Base-by-base conservation (phyloP, 805 yeast species). In the Blastobotrys chiropterorum region DNA sequence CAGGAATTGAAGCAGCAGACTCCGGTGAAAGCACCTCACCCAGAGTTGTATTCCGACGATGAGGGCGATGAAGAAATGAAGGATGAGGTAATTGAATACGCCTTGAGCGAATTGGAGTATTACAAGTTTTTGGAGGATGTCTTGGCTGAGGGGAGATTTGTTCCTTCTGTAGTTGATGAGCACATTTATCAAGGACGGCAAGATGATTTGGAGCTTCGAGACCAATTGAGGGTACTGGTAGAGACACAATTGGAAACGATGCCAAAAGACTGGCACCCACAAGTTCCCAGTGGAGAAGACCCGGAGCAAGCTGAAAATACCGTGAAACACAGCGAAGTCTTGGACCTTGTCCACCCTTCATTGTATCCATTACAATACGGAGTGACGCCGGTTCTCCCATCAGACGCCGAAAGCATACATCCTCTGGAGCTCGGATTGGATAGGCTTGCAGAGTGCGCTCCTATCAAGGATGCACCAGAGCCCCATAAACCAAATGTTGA, bases 271-370 rank as follows among this genome's bases (percentile, higher is more conserved):
- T 72, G 67, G 56, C 75, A 71, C 51, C 75, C 75, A n/a, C n/a
- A n/a, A n/a, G n/a, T n/a, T n/a, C n/a, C n/a, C n/a, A n/a, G n/a
- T n/a, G n/a, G n/a, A n/a, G n/a, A n/a, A n/a, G n/a, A n/a, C n/a
- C n/a, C n/a, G n/a, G n/a, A n/a, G n/a, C n/a, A n/a, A n/a, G n/a
- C n/a, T n/a, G n/a, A n/a, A n/a, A n/a, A n/a, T n/a, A n/a, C n/a
- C n/a, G n/a, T n/a, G n/a, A n/a, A n/a, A n/a, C n/a, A 70, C 44
- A 59, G 68, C 15, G 66, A 67, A 56, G 75, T 72, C 3, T 55
- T 70, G 17, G 72, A 72, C 53, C 62, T 73, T n/a, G 74, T 68
- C 14, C 76, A 73, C 51, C 76, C 77, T 30, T 71, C 75, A 15
- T 61, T 73, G 42, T 72, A 61, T 44, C 72, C 73, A 5, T 55